Percentiles rank a stretch among this genome's conserved stretches.
These are phyloP conservation scores for Lipomyces spencermartinsiae DNA, from an alignment of 805 yeast species.

Conservation along the genomic window DNA sequence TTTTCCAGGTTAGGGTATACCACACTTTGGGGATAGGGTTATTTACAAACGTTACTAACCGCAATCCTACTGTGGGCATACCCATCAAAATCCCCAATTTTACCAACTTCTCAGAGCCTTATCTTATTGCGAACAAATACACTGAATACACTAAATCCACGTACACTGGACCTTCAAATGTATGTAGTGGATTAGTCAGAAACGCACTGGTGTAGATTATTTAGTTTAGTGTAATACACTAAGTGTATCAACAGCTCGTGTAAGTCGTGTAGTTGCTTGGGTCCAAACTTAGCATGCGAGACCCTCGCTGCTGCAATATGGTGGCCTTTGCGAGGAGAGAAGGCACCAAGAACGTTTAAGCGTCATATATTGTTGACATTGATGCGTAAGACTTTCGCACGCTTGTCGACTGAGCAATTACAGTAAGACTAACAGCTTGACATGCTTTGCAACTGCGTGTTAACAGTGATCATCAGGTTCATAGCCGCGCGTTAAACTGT, in stretches of 20 bases:
- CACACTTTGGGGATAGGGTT: no score
- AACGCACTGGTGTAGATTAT: constrained; percentile 5
- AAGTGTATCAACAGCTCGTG: constrained; percentile 8
- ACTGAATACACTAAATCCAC: constrained; percentile 8
- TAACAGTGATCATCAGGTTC: neutral
- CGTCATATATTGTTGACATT: neutral
- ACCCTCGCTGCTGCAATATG: neutral
- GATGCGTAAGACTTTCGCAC: constrained; percentile 2
- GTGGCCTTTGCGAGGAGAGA: neutral
- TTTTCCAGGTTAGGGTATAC: no score
- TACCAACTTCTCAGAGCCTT: constrained; percentile 2
- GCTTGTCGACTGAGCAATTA: neutral
- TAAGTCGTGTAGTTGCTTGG: constrained; percentile 4
- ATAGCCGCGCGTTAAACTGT: no score
- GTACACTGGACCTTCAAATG: constrained; percentile 3
- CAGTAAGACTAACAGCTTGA: neutral
- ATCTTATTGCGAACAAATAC: constrained; percentile 6
- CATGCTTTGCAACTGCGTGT: neutral
- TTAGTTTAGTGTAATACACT: constrained; percentile 4
- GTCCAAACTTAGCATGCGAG: constrained; percentile 1
- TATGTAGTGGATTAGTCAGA: constrained; percentile 6
- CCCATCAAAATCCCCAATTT: constrained; percentile 7
- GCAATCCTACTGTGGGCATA: neutral
- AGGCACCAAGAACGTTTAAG: constrained; percentile 3
- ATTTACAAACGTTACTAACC: no score